Evolutionary conservation across 208 protist genomes (phyloP), one percentile per base, ranked within the genome.

Genomic region (Acanthamoeba culbertsoni): DNA sequence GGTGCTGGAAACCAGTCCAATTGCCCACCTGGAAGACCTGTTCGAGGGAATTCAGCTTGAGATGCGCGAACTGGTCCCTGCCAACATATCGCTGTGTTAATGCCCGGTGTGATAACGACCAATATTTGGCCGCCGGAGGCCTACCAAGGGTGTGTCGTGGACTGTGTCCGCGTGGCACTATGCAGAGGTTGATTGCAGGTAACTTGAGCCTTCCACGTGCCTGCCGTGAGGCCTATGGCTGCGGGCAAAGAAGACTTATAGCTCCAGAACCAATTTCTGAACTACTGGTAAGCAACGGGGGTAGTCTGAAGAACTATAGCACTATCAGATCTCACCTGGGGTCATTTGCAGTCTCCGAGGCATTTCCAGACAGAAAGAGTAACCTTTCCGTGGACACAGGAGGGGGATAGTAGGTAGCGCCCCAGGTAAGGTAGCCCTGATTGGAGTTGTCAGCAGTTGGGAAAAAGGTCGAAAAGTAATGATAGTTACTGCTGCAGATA

Each of bases 31-130:
- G 42, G 26, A 57, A 84, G 7, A 55, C 73, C 26, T 84, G 73
- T 20, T 51, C 73, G 0, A 84, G 73, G 0, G 73, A 40, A 6
- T 55, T 31, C 45, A 55, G 73, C 45, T 37, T 48, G 23, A 84
- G 43, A 37, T 84, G 31, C 6, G 73, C 73, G 37, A 84, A 84
- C 73, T 84, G 73, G 73, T 84, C 73, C 8, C 73, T 84, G 73
- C 0, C 0, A n/a, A n/a, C n/a, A n/a, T n/a, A n/a, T n/a, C 55
- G 23, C 26, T n/a, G 55, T n/a, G 7, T 14, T n/a, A 33, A n/a
- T n/a, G 55, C 55, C 5, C 31, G 6, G 55, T 63, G 23, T 14
- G 5, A n/a, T 7, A n/a, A n/a, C n/a, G n/a, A n/a, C n/a, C n/a
- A n/a, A n/a, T n/a, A n/a, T n/a, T n/a, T n/a, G n/a, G n/a, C n/a